phyloP scores from a whole-genome alignment of 345 rosid genomes.

The Citrus cavaleriei region DNA sequence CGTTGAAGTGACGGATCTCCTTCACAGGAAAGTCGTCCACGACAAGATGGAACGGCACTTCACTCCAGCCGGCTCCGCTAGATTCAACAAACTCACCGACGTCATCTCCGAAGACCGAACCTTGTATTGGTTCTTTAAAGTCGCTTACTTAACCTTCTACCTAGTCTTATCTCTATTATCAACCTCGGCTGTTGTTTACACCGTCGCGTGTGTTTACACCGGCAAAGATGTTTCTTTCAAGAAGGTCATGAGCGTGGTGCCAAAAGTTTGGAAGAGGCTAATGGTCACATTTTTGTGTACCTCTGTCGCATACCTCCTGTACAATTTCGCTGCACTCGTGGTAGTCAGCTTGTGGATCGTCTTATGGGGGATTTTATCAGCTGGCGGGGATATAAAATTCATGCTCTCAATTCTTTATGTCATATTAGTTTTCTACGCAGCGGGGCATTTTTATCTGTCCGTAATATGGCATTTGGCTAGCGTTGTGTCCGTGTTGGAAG shows the following conservation, averaged over 20 bases:
- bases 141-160: conserved; percentile 28
- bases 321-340: background rate
- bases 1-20: conserved; percentile 27
- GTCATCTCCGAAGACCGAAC: conserved; percentile 24
- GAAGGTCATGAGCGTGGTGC: conserved; percentile 43
- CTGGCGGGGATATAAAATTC: background rate
- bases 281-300: conserved; percentile 41
- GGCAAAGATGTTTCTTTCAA: conserved; percentile 29
- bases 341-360: conserved; percentile 2
- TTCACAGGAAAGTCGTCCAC: conserved; percentile 18
- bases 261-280: conserved; percentile 53
- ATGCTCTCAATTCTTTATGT: background rate
- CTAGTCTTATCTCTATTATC: conserved; percentile 44
- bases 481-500: conserved; percentile 52
- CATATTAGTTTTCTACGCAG: background rate
- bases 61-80: conserved; percentile 22
- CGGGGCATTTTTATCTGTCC: conserved; percentile 34
- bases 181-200: conserved; percentile 53
- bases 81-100: conserved; percentile 22
- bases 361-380: background rate
- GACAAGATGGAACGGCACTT: conserved; percentile 17
- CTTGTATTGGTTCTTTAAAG: conserved; percentile 24
- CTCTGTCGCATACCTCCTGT: conserved; percentile 18
- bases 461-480: conserved; percentile 50
- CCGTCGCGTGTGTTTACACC: conserved; percentile 45